Conservation (phyloP, 2,329 filamentous ascomycete species). For the Fusarium pilosicola region DNA sequence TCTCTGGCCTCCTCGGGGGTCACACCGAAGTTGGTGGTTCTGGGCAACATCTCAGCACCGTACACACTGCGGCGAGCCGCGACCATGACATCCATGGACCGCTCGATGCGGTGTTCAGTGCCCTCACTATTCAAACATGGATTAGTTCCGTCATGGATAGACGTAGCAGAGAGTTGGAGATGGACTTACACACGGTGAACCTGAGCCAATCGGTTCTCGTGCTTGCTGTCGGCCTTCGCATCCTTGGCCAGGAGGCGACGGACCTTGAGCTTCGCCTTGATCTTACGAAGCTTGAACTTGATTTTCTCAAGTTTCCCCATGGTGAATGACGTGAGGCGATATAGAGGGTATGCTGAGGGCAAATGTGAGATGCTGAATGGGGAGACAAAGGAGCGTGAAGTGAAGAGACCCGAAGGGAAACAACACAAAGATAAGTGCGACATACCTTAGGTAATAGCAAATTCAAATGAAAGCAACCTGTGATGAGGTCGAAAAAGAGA, state of each 20-base stretch:
- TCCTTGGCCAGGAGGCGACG: fast-evolving
- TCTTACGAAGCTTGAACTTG: background rate
- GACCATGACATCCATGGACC: fast-evolving
- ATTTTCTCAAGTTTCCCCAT: fast-evolving
- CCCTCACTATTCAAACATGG: background rate
- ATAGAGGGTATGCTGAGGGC: background rate
- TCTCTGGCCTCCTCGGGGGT: too few relatives aligned
- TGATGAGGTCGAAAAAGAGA: background rate
- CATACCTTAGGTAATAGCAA: background rate
- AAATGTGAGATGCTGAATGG: background rate
- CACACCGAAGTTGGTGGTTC: fast-evolving
- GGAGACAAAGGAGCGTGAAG: background rate
- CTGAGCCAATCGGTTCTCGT: fast-evolving
- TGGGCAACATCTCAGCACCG: fast-evolving
- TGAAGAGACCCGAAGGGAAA: background rate
- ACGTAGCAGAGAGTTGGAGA: background rate
- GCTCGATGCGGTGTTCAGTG: fast-evolving
- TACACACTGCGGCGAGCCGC: fast-evolving
- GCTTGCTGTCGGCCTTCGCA: fast-evolving
- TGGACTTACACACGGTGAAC: conserved; percentile 16
- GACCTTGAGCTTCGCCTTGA: fast-evolving
- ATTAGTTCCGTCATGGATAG: background rate
- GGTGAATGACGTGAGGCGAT: fast-evolving
- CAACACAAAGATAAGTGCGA: background rate
- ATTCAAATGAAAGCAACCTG: too few relatives aligned